phyloP scores from a whole-genome alignment of 2,329 filamentous ascomycete genomes.

The Orbilia blumenaviensis region DNA sequence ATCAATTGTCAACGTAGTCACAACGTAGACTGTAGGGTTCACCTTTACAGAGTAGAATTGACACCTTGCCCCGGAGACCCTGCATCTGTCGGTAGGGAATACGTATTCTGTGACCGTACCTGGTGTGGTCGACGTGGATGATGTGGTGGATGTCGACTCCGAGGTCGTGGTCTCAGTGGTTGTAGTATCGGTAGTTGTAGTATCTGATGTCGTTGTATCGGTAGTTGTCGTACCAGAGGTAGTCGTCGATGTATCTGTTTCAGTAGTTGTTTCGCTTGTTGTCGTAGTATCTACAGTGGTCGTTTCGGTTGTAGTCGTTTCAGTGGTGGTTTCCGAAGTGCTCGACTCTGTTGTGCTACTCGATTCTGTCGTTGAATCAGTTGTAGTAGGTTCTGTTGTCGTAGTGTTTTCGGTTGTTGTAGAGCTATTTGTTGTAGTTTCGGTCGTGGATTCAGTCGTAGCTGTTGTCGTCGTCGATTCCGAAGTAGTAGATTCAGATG shows the following conservation, averaged over 20 bases:
- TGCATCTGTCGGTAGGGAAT: neutral
- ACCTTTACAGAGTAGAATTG: conserved; percentile 19
- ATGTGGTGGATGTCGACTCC: neutral
- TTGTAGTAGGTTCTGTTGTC: neutral
- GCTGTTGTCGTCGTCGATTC: neutral
- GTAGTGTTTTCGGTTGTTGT: neutral
- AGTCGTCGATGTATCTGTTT: neutral
- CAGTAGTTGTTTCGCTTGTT: neutral
- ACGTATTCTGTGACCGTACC: conserved; percentile 24
- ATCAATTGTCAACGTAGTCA: conserved; percentile 27
- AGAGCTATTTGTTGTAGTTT: neutral
- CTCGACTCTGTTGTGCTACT: neutral
- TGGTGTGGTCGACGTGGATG: conserved; percentile 1
- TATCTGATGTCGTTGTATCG: neutral
- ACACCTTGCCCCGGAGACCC: conserved; percentile 23
- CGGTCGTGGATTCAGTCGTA: neutral
- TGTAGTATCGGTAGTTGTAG: conserved; percentile 2
- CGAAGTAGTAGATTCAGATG: neutral
- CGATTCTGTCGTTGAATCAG: neutral
- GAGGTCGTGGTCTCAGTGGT: conserved; percentile 8
- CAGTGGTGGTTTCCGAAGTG: neutral
- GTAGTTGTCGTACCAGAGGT: neutral
- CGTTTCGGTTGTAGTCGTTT: neutral
- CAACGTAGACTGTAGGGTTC: conserved; percentile 27
- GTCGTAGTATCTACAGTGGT: neutral